Percentiles rank a stretch among this genome's conserved stretches.
phyloP scores from a whole-genome alignment of 305 asterid species.

The Fraxinus floribunda region DNA sequence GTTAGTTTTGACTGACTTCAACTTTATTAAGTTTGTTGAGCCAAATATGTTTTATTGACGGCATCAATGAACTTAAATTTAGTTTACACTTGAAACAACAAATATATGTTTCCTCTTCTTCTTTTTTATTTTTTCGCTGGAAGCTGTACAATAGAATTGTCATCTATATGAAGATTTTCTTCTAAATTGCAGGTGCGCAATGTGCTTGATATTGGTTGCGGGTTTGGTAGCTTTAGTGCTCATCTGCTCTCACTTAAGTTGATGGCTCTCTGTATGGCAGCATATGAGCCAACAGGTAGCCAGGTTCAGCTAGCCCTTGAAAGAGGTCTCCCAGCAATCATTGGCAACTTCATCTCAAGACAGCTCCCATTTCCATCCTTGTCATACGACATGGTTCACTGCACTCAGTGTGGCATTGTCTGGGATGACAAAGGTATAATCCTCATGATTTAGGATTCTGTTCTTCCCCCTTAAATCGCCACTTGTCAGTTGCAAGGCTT shows the following conservation, averaged over 20 bases:
- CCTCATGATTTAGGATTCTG: conserved; percentile 15
- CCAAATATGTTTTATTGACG: neutral
- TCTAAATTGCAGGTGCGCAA: conserved; percentile 65
- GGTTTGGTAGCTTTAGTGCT: conserved; percentile 95
- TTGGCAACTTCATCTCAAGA: conserved; percentile 75
- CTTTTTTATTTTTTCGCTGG: neutral
- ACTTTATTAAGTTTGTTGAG: conserved; percentile 1
- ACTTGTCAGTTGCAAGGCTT: conserved; percentile 9
- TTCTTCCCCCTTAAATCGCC: neutral
- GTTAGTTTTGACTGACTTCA: neutral
- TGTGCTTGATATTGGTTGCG: conserved; percentile 92
- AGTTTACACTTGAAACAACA: conserved; percentile 15
- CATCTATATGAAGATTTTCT: conserved; percentile 19
- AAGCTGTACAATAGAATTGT: neutral
- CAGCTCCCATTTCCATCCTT: conserved; percentile 92
- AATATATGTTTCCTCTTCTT: neutral
- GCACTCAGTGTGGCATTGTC: conserved; percentile 86
- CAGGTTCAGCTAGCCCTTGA: conserved; percentile 96
- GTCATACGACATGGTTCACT: conserved; percentile 94
- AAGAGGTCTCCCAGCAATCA: conserved; percentile 96
- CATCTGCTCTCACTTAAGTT: conserved; percentile 80
- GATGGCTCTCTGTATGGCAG: conserved; percentile 91
- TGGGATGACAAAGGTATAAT: conserved; percentile 87
- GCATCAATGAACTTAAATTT: conserved; percentile 13
- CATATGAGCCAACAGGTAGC: conserved; percentile 92